phyloP scores from a whole-genome alignment of 129 eudicot genomes.

The Centrapalus pauciflorus region DNA sequence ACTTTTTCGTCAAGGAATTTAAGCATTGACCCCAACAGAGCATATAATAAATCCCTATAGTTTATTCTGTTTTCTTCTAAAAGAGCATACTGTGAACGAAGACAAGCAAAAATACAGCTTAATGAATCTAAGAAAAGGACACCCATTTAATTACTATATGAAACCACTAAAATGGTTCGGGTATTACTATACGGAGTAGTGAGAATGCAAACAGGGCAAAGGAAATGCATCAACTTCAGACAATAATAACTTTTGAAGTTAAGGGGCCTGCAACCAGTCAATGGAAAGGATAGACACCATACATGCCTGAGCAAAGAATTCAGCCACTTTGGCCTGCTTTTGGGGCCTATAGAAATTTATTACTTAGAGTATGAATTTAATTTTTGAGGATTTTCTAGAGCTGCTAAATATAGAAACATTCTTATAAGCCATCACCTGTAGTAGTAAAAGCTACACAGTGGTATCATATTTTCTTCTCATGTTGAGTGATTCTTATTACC shows the following conservation, averaged over 20 bases:
- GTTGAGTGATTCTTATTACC: neutral
- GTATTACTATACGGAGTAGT: neutral
- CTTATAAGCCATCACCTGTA: neutral
- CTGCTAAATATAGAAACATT: neutral
- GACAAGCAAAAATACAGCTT: neutral
- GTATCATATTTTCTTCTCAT: neutral
- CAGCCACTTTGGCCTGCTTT: too few species aligned
- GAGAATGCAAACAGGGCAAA: neutral
- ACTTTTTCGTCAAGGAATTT: constrained; percentile 42
- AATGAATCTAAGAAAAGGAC: neutral
- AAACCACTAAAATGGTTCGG: neutral
- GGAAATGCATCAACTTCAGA: neutral
- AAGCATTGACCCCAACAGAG: neutral
- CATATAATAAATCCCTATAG: neutral
- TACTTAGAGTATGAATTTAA: neutral
- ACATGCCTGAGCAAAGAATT: too few species aligned
- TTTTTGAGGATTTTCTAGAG: neutral
- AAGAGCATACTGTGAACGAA: neutral
- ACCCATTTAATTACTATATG: neutral
- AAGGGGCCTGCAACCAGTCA: too few species aligned
- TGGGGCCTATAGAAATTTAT: neutral
- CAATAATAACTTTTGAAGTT: too few species aligned
- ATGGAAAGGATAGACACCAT: too few species aligned
- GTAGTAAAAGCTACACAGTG: neutral
- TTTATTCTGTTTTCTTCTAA: neutral